These are phyloP conservation scores for Fusarium coffeatum DNA, from an alignment of 2,329 filamentous ascomycete species.

Conservation along the genomic window DNA sequence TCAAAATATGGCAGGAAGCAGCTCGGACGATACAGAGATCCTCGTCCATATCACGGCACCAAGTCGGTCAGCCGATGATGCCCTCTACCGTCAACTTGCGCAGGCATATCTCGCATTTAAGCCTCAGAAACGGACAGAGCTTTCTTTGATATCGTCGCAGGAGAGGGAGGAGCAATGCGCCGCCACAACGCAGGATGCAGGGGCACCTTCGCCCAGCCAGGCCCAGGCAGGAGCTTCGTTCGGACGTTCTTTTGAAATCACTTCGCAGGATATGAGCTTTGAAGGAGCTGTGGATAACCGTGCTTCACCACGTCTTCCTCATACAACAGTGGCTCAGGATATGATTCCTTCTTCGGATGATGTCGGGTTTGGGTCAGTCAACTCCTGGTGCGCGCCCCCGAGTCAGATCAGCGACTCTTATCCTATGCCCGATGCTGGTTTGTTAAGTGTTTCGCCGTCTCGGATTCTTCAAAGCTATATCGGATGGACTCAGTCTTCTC, in stretches of 20 bases:
- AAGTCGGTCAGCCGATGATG: constrained; percentile 61
- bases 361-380: constrained; percentile 38
- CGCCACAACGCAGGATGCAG: neutral
- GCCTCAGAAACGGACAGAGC: constrained; percentile 41
- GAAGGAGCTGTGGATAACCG: constrained; percentile 59
- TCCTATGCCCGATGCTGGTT: constrained; percentile 50
- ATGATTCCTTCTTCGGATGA: constrained; percentile 18
- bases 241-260: constrained; percentile 44
- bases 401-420: constrained; percentile 69
- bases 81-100: constrained; percentile 61
- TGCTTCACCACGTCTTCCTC: constrained; percentile 48
- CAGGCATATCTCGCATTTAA: constrained; percentile 63
- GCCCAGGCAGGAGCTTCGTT: constrained; percentile 26
- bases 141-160: constrained; percentile 13
- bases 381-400: constrained; percentile 58
- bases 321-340: neutral
- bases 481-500: constrained; percentile 44
- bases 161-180: constrained; percentile 1
- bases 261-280: constrained; percentile 59
- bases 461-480: constrained; percentile 63
- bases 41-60: constrained; percentile 67
- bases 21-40: constrained; percentile 59
- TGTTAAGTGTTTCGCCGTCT: constrained; percentile 58
- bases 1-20: constrained; percentile 44
- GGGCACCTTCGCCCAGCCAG: constrained; percentile 20